Percentiles rank a stretch among this genome's conserved stretches.
Evolutionary conservation across 108 stramenopile genomes (phyloP).

Genomic region (Cyclotella baltica): DNA sequence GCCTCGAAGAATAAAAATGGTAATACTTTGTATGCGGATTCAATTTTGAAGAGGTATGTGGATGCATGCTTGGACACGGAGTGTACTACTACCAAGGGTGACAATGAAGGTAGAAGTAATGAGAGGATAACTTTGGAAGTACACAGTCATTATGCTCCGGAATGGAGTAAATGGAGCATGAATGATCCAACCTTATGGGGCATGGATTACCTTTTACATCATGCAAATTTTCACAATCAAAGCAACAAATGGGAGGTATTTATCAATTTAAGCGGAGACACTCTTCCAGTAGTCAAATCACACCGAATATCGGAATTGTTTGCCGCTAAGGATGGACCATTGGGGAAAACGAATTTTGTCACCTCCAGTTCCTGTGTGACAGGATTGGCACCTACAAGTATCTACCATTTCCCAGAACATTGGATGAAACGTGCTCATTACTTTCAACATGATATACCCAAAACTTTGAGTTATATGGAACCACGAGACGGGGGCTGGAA

Average conservation of each 20-base stretch:
- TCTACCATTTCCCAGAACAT: conserved; percentile 72
- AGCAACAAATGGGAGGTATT: conserved; percentile 75
- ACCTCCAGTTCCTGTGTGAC: conserved; percentile 84
- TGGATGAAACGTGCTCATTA: conserved; percentile 91
- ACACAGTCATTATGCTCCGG: conserved; percentile 45
- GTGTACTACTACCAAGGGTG: conserved; percentile 21
- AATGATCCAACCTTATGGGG: conserved; percentile 87
- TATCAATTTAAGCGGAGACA: conserved; percentile 85
- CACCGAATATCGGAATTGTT: conserved; percentile 64
- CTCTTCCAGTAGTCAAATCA: conserved; percentile 75
- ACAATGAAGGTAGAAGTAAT: neutral
- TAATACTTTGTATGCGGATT: conserved; percentile 49
- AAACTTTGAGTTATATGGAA: conserved; percentile 58
- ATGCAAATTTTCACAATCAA: conserved; percentile 39
- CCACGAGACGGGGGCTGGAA: conserved; percentile 44
- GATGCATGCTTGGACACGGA: conserved; percentile 48
- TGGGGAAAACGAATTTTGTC: conserved; percentile 80
- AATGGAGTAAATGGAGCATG: conserved; percentile 91
- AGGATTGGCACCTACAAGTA: conserved; percentile 77
- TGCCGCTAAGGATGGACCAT: conserved; percentile 53
- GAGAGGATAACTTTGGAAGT: conserved; percentile 42
- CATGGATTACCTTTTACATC: conserved; percentile 61
- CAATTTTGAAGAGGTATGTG: conserved; percentile 60
- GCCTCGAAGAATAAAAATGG: neutral
- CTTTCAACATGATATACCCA: conserved; percentile 52